Base-by-base conservation (phyloP, 164 flowering plant species). In the Liriodendron chinense region DNA sequence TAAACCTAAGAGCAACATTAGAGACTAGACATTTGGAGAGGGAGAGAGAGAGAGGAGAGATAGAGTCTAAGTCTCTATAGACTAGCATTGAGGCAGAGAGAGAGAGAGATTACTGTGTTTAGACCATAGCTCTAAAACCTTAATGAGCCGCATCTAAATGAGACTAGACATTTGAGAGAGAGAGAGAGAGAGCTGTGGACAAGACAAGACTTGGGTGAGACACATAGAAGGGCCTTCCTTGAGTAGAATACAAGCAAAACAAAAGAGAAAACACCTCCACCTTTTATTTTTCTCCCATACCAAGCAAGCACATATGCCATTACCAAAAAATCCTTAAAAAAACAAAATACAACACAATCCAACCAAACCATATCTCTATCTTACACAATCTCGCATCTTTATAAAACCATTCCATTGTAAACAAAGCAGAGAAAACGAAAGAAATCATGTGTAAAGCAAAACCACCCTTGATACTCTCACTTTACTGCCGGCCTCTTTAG, bases 211-310 rank as follows among this genome's bases (percentile, higher is more conserved):
- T 34, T 34, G 5, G 43, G 43, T 34, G 43, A 34, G 24, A 21
- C 26, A 64, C 62, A 57, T 10, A 20, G 16, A 10, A 71, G 73
- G 50, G 72, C 23, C 67, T 70, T 75, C 82, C 84, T 92, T 84
- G 97, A 92, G 97, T 92, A 82, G 88, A 87, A 84, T 84, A 85
- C 89, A 90, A 92, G 97, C 92, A 90, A 90, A 78, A 85, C 69
- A 83, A 82, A 87, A 83, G 80, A 1, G 76, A 72, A 43, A 65
- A 75, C 83, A 78, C 80, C 65, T 56, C 75, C 69, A 64, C 57
- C 66, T 84, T 87, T 43, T 62, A 25, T 67, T 61, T 82, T 80
- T 84, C 85, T 81, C 80, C 83, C 26, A 74, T 78, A 71, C 73
- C 82, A 90, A 90, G 93, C 86, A 91, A 92, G 94, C 87, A 92